phyloP scores from a whole-genome alignment of 2,329 filamentous ascomycete genomes.

The Neospermospora avenae region DNA sequence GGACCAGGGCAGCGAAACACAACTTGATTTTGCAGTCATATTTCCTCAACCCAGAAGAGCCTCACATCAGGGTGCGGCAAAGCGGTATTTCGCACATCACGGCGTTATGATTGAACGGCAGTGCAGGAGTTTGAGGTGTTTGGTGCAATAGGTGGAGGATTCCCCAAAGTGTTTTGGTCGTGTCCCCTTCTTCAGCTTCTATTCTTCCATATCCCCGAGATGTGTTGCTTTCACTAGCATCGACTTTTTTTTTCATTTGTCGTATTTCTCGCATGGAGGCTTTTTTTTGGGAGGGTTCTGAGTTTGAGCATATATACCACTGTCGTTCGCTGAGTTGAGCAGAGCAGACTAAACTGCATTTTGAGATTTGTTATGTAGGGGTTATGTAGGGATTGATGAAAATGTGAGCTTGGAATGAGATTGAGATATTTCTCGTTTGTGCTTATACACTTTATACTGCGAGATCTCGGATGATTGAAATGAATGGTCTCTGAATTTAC shows the following conservation, averaged over 20 bases:
- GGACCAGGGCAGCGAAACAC: not conserved
- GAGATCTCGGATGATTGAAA: no score
- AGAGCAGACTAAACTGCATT: not conserved
- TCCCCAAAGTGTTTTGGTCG: not conserved
- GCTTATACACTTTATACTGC: no score
- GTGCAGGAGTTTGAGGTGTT: conserved; percentile 2
- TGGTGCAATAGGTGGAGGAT: conserved; percentile 1
- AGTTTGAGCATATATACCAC: not conserved
- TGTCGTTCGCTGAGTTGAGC: not conserved
- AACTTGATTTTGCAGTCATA: not conserved
- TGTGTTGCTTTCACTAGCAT: conserved; percentile 1
- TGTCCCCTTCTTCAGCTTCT: no score
- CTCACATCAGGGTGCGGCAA: not conserved
- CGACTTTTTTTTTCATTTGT: not conserved
- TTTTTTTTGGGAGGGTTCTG: not conserved
- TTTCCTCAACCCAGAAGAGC: no score
- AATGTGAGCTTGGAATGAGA: no score
- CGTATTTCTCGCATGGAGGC: no score
- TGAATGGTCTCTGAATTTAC: no score
- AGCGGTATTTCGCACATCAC: not conserved
- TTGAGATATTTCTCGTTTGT: no score
- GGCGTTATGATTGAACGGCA: conserved; percentile 5
- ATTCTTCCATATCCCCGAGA: not conserved
- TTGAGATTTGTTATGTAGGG: no score
- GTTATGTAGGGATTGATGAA: no score